Base-by-base conservation (phyloP, 495 filamentous ascomycete species). In the Penicillium turbatum region DNA sequence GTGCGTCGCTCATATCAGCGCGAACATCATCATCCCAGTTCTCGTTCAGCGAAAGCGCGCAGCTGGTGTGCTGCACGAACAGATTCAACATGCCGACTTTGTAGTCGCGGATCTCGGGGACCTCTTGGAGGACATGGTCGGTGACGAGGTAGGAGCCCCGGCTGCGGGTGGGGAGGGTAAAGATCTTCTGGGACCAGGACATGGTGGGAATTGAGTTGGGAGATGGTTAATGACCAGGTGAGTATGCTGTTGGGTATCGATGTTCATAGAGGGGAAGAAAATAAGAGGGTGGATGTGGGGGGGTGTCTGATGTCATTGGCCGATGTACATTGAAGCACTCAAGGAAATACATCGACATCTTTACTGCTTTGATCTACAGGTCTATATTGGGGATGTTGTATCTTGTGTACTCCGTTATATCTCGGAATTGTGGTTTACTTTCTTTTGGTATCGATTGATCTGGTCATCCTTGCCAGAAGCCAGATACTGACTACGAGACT, bases 101-200 rank as follows among this genome's bases (percentile, higher is more conserved):
- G 80, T 95, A 93, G 52, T 74, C 59, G 41, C 72, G 72, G 59
- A 98, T 74, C 69, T 96, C 87, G 4, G 92, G 89, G 0, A 97
- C 70, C 32, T 82, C 72, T 35, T 70, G 68, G 26, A 81, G 42
- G 50, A 98, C 80, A 43, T 83, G 72, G 63, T 86, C 77, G 54
- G 92, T 97, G 66, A 97, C 79, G 36, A 98, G 88, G 77, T 97
- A 96, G 54, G 83, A 87, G 70, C 93, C 93, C 41, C 92, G 86
- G 24, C 82, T 77, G 56, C 79, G 76, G 1, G 84, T 56, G 55
- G 89, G 86, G 34, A 97, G 86, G 13, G 80, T 80, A 70, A 97
- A 79, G 19, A 80, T 78, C 67, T 90, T 93, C 67, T 96, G 91
- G 56, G 72, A 78, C 89, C 89, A 92, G 67, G 80, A 75, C 83